Conservation (phyloP, 345 rosid species). For the Eucalyptus tenuipes region DNA sequence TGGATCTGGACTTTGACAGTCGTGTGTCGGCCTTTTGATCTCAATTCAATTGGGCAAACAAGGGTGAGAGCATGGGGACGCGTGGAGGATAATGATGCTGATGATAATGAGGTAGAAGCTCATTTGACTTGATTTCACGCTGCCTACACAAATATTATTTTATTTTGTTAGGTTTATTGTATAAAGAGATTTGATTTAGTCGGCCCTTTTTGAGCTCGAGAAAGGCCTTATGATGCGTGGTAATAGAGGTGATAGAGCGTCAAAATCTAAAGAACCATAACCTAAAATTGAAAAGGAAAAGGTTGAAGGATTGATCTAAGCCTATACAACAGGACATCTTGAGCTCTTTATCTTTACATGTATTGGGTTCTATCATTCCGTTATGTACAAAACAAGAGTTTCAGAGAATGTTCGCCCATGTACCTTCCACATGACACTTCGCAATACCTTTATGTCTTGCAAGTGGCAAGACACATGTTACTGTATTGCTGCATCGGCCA, state of each 20-base stretch:
- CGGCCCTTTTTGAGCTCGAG: not conserved
- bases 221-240: fast-evolving
- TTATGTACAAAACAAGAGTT: not conserved
- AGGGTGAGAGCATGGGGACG: not conserved
- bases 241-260: not conserved
- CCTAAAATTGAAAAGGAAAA: not conserved
- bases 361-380: not conserved
- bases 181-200: not conserved
- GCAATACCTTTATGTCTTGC: not conserved
- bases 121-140: not conserved
- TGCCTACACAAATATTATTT: not conserved
- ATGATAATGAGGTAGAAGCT: not conserved
- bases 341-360: not conserved
- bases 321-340: not conserved
- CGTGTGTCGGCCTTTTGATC: not conserved
- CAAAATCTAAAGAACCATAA: not conserved
- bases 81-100: not conserved
- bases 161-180: not conserved
- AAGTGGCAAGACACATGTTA: not conserved
- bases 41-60: not conserved
- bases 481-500: not conserved
- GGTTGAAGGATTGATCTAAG: not conserved
- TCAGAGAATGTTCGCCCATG: not conserved
- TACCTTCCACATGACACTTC: not conserved
- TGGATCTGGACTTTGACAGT: not conserved